Percentiles rank a stretch among this genome's conserved stretches.
Evolutionary conservation across 1,284 basidiomycete genomes (phyloP).

Genomic region (Heterobasidion parviporum): DNA sequence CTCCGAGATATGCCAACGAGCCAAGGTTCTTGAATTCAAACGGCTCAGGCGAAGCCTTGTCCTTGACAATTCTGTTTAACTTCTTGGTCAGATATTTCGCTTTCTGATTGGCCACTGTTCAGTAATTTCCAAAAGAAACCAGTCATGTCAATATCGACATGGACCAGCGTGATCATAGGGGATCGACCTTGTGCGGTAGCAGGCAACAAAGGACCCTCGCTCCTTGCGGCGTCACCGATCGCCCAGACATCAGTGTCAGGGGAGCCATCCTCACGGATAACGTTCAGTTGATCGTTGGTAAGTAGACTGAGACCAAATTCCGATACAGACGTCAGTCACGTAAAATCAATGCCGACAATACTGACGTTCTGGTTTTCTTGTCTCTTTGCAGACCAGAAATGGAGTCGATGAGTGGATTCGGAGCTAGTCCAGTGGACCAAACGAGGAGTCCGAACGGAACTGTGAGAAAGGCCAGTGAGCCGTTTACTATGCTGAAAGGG

Average conservation of each 20-base stretch:
- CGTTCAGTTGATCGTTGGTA: constrained; percentile 56
- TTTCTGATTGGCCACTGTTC: constrained; percentile 72
- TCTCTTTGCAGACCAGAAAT: constrained; percentile 59
- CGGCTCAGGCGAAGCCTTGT: constrained; percentile 28
- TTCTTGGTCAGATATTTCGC: constrained; percentile 66
- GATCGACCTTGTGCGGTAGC: constrained; percentile 69
- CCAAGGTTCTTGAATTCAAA: constrained; percentile 72
- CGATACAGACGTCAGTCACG: not conserved
- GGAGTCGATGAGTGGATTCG: constrained; percentile 67
- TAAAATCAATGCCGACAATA: not conserved
- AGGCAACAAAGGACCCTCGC: constrained; percentile 58
- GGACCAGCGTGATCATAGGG: not conserved
- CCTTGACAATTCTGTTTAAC: constrained; percentile 53
- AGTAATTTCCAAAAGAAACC: constrained; percentile 4
- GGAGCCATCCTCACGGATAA: constrained; percentile 46
- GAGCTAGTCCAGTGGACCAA: constrained; percentile 79
- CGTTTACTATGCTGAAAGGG: not conserved
- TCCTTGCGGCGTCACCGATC: constrained; percentile 72
- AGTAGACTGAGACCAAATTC: constrained; percentile 35
- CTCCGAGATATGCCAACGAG: constrained; percentile 75
- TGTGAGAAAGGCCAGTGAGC: constrained; percentile 16
- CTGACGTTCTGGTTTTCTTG: constrained; percentile 49
- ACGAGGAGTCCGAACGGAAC: constrained; percentile 78
- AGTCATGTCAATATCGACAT: constrained; percentile 1
- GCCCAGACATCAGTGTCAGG: constrained; percentile 73